Conservation (phyloP, 176 grass and related monocot species). For the Aegilops longissima region DNA sequence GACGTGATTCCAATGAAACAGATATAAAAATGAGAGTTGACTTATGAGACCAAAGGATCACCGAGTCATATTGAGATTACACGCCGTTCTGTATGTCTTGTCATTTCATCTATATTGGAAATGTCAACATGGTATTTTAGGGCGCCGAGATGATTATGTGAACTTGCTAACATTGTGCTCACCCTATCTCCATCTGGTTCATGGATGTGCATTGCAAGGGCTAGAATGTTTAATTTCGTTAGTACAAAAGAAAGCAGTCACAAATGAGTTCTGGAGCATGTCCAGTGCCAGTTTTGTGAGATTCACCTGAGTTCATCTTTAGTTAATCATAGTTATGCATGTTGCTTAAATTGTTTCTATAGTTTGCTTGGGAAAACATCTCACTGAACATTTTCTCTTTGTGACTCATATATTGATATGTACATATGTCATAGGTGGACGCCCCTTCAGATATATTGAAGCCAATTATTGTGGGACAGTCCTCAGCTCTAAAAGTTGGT, state of each 20-base stretch:
- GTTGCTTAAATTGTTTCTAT: not conserved
- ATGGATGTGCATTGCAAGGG: not conserved
- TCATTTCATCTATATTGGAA: not conserved
- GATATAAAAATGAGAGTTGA: not conserved
- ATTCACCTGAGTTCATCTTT: constrained; percentile 14
- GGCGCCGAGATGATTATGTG: not conserved
- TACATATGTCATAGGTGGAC: constrained; percentile 57
- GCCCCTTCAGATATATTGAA: constrained; percentile 77
- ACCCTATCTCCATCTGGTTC: not conserved
- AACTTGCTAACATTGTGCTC: not conserved
- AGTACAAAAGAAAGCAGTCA: not conserved
- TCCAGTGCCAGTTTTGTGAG: not conserved
- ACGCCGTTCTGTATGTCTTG: not conserved
- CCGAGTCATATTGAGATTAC: not conserved
- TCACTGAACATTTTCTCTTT: not conserved
- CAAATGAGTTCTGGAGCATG: not conserved
- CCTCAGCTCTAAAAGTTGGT: constrained; percentile 83
- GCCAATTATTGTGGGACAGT: constrained; percentile 75
- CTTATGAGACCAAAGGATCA: not conserved
- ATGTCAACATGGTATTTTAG: not conserved
- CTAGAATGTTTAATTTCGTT: not conserved
- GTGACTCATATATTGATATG: constrained; percentile 27
- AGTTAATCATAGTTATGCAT: constrained; percentile 10
- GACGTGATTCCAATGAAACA: not conserved
- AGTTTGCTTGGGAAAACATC: not conserved